Base-by-base conservation (phyloP, 768 basidiomycete species). In the Agaricus sinodeliciosus region DNA sequence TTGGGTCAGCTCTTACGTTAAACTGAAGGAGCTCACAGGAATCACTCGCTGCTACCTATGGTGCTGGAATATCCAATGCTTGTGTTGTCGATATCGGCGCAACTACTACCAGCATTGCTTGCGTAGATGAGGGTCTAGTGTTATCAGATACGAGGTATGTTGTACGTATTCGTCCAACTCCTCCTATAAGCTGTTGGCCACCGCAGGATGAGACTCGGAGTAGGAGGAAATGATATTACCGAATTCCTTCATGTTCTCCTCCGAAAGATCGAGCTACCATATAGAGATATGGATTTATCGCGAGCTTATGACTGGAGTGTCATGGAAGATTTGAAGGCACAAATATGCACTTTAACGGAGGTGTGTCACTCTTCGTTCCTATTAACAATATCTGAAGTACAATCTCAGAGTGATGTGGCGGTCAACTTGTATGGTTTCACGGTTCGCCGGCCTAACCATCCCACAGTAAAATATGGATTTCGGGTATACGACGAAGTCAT, bases 71-170 rank as follows among this genome's bases (percentile, higher is more conserved):
- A 48, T 91, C 91, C 0, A 88, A 84, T 60, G 96, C 94, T 9
- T 98, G 96, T 62, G 90, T 99, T 4, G 89, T 99, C 34, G 92
- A 99, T 65, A 85, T 98, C 47, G 96, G 96, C 3, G 89, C 95
- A 11, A 77, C 74, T 13, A 81, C 77, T 51, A 93, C 90, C 1
- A 91, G 81, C 55, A 81, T 99, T 39, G 84, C 94, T 0, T 97
- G 94, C 63, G 87, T 98, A 2, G 96, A 98, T 53, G 96, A 99
- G 60, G 96, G 96, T 2, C 64, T 94, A 46, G 80, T 99, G 18
- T 70, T 94, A 26, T 64, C 85, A 4, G 96, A 99, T 60, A 92
- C 93, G 2, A 80, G 94, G 94, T 90, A 61, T 41, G 71, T 53
- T 35, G 28, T 27, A 57, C 34, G 39, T 9, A 15, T 56, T 49